Evolutionary conservation across 1,139 yeast genomes (phyloP), one percentile per base, ranked within the genome.

Genomic region (Taphrina confusa): DNA sequence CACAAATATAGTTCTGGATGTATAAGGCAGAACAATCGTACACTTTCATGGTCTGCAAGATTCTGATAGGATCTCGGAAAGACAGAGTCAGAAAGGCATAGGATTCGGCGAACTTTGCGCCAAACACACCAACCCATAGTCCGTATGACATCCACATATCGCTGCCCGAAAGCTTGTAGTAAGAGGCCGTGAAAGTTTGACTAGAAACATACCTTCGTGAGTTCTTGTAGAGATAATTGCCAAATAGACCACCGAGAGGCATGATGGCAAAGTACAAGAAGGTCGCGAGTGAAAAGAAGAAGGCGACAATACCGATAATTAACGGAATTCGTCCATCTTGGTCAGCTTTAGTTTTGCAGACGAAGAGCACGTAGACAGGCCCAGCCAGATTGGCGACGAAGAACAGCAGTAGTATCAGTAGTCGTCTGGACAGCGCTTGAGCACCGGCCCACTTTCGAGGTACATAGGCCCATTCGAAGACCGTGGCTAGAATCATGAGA

Each of bases 391-490:
- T 92, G 66, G 85, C 71, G 57, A 80, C 76, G 64, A 91, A 78
- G 65, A 91, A 81, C 58, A 83, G 67, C 62, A 85, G 68, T 72
- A 92, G 75, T 72, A 91, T 87, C 78, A 84, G 70, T 69, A 92
- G 78, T 73, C 98, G 87, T 75, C 96, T 87, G 54, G 90, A 78
- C 73, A 92, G 82, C 73, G 89, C 97, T 77, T 92, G 97, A 74
- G 97, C 97, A 75, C 98, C 98, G 33, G 97, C 95, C 98, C 98
- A 92, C 70, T 86, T 84, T 77, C 97, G 85, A 65, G 98, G 98
- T 65, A 92, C 98, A 72, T 89, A 92, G 73, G 84, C 80, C 97
- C 96, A 94, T 76, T 92, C 98, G 69, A 87, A 83, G 55, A 90
- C 63, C 22, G 98, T 92, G 56, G 98, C 98, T 64, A 82, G 68